These are phyloP conservation scores for Phytophthora ohioensis DNA, from an alignment of 352 stramenopile genomes.

Conservation along the genomic window DNA sequence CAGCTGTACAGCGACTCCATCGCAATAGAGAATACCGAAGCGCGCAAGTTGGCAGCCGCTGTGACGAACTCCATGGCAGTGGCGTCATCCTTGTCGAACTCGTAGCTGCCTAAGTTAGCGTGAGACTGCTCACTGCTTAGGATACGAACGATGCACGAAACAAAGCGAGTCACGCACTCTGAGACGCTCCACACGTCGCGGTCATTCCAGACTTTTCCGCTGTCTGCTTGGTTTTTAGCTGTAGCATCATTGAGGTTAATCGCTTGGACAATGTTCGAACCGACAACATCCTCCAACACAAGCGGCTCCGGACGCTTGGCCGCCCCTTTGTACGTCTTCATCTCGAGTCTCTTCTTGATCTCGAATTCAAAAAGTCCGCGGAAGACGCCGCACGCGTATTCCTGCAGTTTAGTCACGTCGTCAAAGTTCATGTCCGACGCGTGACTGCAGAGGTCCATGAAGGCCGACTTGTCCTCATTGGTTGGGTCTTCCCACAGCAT, in stretches of 20 bases:
- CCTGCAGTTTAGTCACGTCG: conserved; percentile 46
- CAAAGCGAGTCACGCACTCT: conserved; percentile 92
- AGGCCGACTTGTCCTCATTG: conserved; percentile 86
- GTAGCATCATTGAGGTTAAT: conserved; percentile 41
- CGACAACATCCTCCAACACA: conserved; percentile 67
- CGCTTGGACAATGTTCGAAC: conserved; percentile 47
- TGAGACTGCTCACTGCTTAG: conserved; percentile 63
- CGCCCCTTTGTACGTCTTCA: conserved; percentile 97
- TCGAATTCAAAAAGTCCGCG: conserved; percentile 94
- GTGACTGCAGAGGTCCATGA: conserved; percentile 80
- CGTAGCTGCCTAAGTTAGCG: conserved; percentile 75
- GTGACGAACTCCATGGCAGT: conserved; percentile 98
- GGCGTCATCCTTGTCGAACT: conserved; percentile 99
- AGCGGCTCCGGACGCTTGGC: conserved; percentile 90
- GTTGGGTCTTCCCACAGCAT: conserved; percentile 96
- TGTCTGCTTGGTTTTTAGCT: conserved; percentile 32
- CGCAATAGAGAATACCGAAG: conserved; percentile 80
- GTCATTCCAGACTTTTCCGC: conserved; percentile 73
- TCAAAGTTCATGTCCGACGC: conserved; percentile 54
- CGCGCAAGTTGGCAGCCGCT: conserved; percentile 97
- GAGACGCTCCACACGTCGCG: conserved; percentile 88
- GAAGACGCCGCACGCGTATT: conserved; percentile 85
- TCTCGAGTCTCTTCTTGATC: conserved; percentile 96
- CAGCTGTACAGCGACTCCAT: conserved; percentile 91
- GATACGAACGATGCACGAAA: conserved; percentile 68